These are phyloP conservation scores for Fusarium longipes DNA, from an alignment of 2,329 filamentous ascomycete species.

Conservation along the genomic window DNA sequence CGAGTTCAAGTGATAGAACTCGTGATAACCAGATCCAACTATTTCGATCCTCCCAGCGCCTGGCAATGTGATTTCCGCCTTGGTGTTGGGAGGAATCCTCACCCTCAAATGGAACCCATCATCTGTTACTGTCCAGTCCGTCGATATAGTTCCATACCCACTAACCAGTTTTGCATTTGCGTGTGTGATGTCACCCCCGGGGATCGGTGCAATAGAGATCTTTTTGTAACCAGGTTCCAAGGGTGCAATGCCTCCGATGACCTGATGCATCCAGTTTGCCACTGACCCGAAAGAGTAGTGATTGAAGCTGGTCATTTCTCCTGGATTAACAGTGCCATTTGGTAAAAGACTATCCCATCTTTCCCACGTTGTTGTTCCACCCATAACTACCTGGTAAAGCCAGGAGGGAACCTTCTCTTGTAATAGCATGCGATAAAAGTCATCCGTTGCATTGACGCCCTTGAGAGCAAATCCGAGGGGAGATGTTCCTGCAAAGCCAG, in stretches of 20 bases:
- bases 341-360: slow-evolving; percentile 55
- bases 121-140: background rate
- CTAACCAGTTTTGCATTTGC: background rate
- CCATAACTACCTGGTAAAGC: slow-evolving; percentile 55
- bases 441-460: background rate
- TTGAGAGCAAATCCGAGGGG: slow-evolving; percentile 13
- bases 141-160: background rate
- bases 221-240: background rate
- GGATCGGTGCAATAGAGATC: background rate
- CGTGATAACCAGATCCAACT: background rate
- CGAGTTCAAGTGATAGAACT: background rate
- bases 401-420: slow-evolving; percentile 52
- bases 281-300: slow-evolving; percentile 57
- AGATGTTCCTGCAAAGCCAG: slow-evolving; percentile 52
- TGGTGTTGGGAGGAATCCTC: background rate
- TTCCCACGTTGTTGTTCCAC: slow-evolving; percentile 57
- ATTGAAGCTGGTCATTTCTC: slow-evolving; percentile 57
- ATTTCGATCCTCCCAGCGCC: background rate
- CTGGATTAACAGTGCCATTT: slow-evolving; percentile 53
- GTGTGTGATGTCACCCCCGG: background rate
- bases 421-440: slow-evolving; percentile 52
- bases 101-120: background rate
- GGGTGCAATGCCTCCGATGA: background rate
- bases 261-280: slow-evolving; percentile 28
- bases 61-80: background rate